phyloP scores from a whole-genome alignment of 1,139 yeast species.

The Pichia kudriavzevii region DNA sequence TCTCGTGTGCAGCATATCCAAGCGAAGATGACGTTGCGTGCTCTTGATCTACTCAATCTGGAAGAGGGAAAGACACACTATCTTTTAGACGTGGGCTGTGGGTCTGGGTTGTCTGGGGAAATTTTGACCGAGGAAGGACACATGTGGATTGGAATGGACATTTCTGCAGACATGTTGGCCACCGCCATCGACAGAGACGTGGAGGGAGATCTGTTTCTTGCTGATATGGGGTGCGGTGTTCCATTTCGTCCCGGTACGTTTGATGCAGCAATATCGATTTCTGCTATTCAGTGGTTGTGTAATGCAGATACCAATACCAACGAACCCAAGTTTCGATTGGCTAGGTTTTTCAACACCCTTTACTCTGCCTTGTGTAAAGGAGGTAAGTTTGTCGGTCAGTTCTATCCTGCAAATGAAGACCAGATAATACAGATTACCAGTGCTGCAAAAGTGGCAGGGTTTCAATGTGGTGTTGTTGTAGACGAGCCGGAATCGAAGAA shows the following conservation, averaged over 20 bases:
- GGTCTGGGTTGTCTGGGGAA: constrained; percentile 94
- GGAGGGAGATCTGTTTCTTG: constrained; percentile 85
- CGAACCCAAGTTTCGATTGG: constrained; percentile 80
- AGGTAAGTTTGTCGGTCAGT: constrained; percentile 95
- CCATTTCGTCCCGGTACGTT: constrained; percentile 96
- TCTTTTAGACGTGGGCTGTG: constrained; percentile 90
- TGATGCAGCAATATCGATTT: constrained; percentile 93
- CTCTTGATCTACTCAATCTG: constrained; percentile 76
- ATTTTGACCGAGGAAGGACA: constrained; percentile 91
- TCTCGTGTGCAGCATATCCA: constrained; percentile 97
- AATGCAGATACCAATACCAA: constrained; percentile 81
- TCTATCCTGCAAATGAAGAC: constrained; percentile 84
- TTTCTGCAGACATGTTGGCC: constrained; percentile 92
- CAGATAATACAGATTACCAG: constrained; percentile 71
- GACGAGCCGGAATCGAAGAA: constrained; percentile 92
- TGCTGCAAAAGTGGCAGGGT: constrained; percentile 92
- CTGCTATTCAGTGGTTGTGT: constrained; percentile 97
- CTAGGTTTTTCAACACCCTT: constrained; percentile 78
- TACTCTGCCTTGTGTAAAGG: constrained; percentile 86
- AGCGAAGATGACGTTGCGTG: constrained; percentile 93
- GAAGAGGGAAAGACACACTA: constrained; percentile 55
- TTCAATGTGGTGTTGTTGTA: constrained; percentile 89
- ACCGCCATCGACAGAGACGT: constrained; percentile 87
- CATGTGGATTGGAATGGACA: constrained; percentile 95
- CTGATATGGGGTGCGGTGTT: constrained; percentile 90